Evolutionary conservation across 2,329 filamentous ascomycete species (phyloP).

Genomic region (Hirsutella rhossiliensis): DNA sequence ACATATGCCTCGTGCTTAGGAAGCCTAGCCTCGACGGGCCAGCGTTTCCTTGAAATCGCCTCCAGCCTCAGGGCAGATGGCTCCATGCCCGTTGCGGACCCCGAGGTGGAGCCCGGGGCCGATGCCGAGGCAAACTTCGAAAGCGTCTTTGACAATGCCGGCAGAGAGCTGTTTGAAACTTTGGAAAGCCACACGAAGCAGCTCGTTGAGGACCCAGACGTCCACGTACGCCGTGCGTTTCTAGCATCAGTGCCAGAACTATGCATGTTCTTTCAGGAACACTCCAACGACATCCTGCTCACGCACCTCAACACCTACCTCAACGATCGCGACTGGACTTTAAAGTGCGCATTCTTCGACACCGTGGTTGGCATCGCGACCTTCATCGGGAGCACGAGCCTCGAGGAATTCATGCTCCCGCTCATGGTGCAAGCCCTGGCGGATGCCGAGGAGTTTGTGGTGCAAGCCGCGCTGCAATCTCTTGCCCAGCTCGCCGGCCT

Average conservation of each 20-base stretch:
- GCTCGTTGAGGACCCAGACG: conserved; percentile 75
- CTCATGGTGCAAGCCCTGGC: conserved; percentile 92
- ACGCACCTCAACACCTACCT: conserved; percentile 95
- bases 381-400: conserved; percentile 75
- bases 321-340: conserved; percentile 90
- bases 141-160: conserved; percentile 78
- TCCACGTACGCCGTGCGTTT: conserved; percentile 81
- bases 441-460: conserved; percentile 86
- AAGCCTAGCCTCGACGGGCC: conserved; percentile 74
- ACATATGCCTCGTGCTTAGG: conserved; percentile 91
- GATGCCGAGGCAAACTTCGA: conserved; percentile 62
- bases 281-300: conserved; percentile 89
- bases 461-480: conserved; percentile 81
- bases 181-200: conserved; percentile 85
- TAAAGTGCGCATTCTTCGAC: conserved; percentile 95
- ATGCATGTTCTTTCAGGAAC: conserved; percentile 89
- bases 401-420: conserved; percentile 92
- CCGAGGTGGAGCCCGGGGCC: conserved; percentile 62
- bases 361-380: conserved; percentile 86
- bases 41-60: conserved; percentile 79
- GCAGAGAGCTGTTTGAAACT: conserved; percentile 66
- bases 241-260: conserved; percentile 82
- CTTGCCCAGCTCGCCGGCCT: conserved; percentile 79
- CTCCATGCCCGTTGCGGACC: conserved; percentile 63
- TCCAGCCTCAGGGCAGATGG: conserved; percentile 78